Evolutionary conservation across 371 early-diverging fungal species (phyloP).

Genomic region (Mucor plumbeus): DNA sequence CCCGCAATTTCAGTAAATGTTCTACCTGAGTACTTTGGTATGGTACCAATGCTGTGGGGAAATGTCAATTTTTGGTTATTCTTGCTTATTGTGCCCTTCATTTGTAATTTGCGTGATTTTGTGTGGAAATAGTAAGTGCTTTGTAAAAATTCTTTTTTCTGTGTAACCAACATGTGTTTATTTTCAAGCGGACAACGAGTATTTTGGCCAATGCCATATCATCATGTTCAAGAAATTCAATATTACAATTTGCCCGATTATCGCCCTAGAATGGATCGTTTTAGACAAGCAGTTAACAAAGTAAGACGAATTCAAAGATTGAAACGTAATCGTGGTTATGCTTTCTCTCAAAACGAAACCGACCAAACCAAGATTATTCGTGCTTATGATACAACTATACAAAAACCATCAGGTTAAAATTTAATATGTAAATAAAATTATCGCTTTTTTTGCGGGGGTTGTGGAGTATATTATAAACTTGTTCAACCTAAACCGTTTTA

Average conservation of each 20-base stretch:
- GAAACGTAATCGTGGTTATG: constrained; percentile 90
- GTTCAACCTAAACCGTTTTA: constrained; percentile 2
- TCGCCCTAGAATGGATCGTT: constrained; percentile 92
- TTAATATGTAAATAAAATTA: background rate
- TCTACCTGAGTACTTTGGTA: constrained; percentile 79
- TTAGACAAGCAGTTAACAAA: constrained; percentile 94
- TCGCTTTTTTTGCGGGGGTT: background rate
- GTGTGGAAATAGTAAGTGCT: constrained; percentile 88
- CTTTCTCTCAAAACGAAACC: constrained; percentile 93
- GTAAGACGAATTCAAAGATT: constrained; percentile 88
- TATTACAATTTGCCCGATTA: constrained; percentile 95
- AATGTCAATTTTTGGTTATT: constrained; percentile 88
- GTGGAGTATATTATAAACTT: background rate
- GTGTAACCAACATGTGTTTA: background rate
- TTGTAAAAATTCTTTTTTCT: background rate
- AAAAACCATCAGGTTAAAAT: constrained; percentile 77
- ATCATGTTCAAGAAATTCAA: constrained; percentile 94
- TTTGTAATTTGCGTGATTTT: constrained; percentile 87
- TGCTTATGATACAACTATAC: constrained; percentile 91
- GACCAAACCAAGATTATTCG: constrained; percentile 93
- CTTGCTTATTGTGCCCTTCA: constrained; percentile 79
- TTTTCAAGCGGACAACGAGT: constrained; percentile 65
- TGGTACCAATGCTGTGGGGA: constrained; percentile 73
- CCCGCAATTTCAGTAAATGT: constrained; percentile 71
- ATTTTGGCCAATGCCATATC: constrained; percentile 78